Evolutionary conservation across 2,329 filamentous ascomycete genomes (phyloP).

Genomic region (Sordariomycetes sp.): DNA sequence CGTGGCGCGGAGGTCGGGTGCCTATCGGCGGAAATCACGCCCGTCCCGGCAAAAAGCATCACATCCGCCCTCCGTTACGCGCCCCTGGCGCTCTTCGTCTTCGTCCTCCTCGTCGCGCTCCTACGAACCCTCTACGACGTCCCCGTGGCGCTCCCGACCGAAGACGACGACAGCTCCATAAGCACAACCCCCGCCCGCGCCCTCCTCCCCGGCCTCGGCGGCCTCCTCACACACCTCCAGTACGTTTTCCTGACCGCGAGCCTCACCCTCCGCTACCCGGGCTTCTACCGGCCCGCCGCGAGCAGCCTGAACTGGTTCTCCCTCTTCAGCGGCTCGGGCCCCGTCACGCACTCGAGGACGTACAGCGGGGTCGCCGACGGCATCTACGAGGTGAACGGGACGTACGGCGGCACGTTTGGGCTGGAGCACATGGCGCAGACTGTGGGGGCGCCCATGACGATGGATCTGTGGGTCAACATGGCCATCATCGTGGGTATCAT

Average conservation of each 20-base stretch:
- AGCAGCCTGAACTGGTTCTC: conserved; percentile 55
- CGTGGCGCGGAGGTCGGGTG: background rate
- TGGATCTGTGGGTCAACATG: conserved; percentile 56
- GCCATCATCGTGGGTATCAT: conserved; percentile 45
- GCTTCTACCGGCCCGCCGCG: conserved; percentile 58
- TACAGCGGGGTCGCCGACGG: conserved; percentile 29
- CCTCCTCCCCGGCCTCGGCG: conserved; percentile 9
- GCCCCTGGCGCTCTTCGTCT: background rate
- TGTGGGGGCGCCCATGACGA: conserved; percentile 47
- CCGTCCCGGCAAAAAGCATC: background rate
- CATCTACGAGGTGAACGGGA: conserved; percentile 54
- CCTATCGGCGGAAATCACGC: background rate
- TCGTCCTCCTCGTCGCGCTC: background rate
- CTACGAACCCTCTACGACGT: conserved; percentile 24
- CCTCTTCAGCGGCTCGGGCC: conserved; percentile 39
- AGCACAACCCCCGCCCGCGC: conserved; percentile 17
- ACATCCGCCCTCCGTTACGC: background rate
- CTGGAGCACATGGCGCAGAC: conserved; percentile 55
- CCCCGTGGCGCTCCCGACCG: conserved; percentile 22
- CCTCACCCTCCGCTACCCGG: conserved; percentile 58
- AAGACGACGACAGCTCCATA: background rate
- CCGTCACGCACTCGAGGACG: conserved; percentile 9
- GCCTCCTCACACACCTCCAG: conserved; percentile 65
- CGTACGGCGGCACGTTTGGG: conserved; percentile 39
- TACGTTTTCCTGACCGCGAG: conserved; percentile 59